Base-by-base conservation (phyloP, 345 rosid genomes). In the Trapa incisa region DNA sequence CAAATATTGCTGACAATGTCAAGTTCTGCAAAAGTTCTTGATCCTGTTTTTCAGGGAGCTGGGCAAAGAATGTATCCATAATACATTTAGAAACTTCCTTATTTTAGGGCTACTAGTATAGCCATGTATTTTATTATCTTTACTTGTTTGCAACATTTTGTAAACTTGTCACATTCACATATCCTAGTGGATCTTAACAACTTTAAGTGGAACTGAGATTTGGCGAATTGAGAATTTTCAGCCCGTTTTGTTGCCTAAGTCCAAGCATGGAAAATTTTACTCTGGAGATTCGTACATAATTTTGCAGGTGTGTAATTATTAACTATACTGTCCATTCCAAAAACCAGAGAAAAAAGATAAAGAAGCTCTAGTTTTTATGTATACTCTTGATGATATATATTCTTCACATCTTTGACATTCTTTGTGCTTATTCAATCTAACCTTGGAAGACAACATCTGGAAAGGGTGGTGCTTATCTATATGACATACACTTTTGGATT, bases 141-240 rank as follows among this genome's bases (percentile, higher is more conserved):
- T 8, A 45, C 45, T 45, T 45, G 11, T 45, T 45, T 45, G 12
- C 11, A 45, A 45, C 48, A 45, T 45, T 45, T 45, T 45, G 2
- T 45, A 11, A 4, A 11, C 6, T 45, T 45, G 48, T 45, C 13
- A 11, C 48, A 76, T 73, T 36, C 57, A 3, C 73, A 56, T 36
- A 71, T 53, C 66, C 60, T 67, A 85, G 48, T 82, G 74, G 29
- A 71, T 68, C 91, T 85, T 89, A 80, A 95, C 90, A 67, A 77
- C 77, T 54, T 68, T 5, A 74, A 95, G 99, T 64, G 99, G 99
- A 64, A 83, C 84, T 79, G 99, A 95, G 67, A 91, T 89, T 68
- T 95, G 99, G 99, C 86, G 97, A 76, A 89, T 91, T 61, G 99
- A 95, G 85, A 79, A 95, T 74, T 95, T 95, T 81, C 90, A 83